Evolutionary conservation across 2,329 filamentous ascomycete genomes (phyloP), one percentile per base, ranked within the genome.

Genomic region (Allantophomopsis cytisporea): DNA sequence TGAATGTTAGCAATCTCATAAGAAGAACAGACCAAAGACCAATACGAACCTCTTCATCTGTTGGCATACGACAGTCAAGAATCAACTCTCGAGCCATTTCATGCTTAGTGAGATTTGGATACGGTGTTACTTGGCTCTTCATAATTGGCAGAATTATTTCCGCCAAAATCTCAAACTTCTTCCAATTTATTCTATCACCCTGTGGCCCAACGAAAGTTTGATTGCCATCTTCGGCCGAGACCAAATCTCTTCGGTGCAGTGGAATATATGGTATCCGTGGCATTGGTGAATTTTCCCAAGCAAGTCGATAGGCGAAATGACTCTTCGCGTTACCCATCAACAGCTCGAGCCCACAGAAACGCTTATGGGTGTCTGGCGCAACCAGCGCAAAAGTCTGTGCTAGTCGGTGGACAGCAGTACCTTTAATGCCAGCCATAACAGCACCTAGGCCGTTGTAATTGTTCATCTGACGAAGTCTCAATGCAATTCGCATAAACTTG

Each of bases 361-460:
- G 79, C 58, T 88, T 94, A 49, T 83, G 80, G 0, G 79, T 71
- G 2, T 80, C 71, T 6, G 71, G 61, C 2, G 83, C 71, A 3
- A 96, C 76, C 13, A 95, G 62, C 12, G 82, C 76, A 43, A 82
- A 71, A 0, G 91, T 96, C 50, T 87, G 82, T 0, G 72, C 65
- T 2, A 98, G 72, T 14, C 91, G 81, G 54, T 91, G 82, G 20
- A 98, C 80, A 1, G 87, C 78, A 2, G 83, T 84, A 43, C 84
- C 83, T 55, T 93, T 94, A 53, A 98, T 82, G 7, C 89, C 91
- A 6, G 91, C 89, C 42, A 98, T 73, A 30, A 98, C 77, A 7
- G 91, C 89, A n/a, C 88, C 89, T 2, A 98, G 68, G 0, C 87
- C 83, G 56, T 96, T 96, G 66, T 96, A 98, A 59, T 98, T 96